Evolutionary conservation across 768 basidiomycete genomes (phyloP).

Genomic region (Cystobasidiopsis lactophilus): DNA sequence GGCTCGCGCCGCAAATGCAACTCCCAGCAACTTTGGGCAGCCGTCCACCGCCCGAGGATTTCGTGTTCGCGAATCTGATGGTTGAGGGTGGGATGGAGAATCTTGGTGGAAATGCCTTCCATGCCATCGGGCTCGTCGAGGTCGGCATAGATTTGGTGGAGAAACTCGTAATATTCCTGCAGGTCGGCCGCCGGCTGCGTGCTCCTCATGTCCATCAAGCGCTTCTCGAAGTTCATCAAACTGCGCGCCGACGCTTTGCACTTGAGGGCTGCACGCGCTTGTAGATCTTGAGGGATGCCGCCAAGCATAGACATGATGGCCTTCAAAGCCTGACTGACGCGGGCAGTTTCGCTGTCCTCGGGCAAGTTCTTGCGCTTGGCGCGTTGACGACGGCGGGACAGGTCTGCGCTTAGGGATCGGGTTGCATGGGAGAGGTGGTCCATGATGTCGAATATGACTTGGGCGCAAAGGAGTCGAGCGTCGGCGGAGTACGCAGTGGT

Average conservation of each 20-base stretch:
- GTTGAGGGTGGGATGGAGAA: conserved; percentile 70
- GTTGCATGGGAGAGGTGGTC: conserved; percentile 88
- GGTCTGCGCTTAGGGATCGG: conserved; percentile 32
- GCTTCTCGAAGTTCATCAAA: conserved; percentile 69
- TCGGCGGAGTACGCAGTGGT: conserved; percentile 30
- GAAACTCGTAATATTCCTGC: conserved; percentile 55
- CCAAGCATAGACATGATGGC: background rate
- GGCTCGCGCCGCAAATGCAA: conserved; percentile 74
- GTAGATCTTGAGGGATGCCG: conserved; percentile 34
- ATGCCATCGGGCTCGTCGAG: conserved; percentile 97
- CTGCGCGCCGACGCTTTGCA: conserved; percentile 87
- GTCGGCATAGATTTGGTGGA: conserved; percentile 89
- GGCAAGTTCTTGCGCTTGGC: conserved; percentile 30
- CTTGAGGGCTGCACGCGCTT: conserved; percentile 80
- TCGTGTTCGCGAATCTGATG: conserved; percentile 97
- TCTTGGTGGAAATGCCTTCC: conserved; percentile 81
- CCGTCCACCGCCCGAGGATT: conserved; percentile 88
- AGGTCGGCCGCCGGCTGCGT: conserved; percentile 29
- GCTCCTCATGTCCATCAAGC: conserved; percentile 8
- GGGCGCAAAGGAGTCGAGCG: background rate
- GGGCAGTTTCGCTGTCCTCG: background rate
- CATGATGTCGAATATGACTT: conserved; percentile 84
- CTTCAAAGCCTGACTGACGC: background rate
- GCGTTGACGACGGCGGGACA: conserved; percentile 29
- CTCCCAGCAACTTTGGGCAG: conserved; percentile 99